These are phyloP conservation scores for Apiospora pterosperma DNA, from an alignment of 2,329 filamentous ascomycete genomes.

Conservation along the genomic window DNA sequence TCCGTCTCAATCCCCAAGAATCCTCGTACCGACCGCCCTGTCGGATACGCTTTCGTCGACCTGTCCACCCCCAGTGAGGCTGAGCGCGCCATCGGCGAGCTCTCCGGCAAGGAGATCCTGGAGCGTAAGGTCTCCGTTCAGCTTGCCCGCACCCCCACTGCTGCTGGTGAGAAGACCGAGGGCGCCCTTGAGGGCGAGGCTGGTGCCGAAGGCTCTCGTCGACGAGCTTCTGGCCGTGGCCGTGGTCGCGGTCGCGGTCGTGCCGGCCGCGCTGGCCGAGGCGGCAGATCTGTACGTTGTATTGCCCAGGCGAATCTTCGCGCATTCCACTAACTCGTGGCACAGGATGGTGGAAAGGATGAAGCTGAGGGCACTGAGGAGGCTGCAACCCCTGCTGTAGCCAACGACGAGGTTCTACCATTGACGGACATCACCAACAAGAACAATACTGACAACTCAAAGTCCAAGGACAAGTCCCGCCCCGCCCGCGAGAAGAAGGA, in stretches of 20 bases:
- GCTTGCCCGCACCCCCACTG: conserved; percentile 95
- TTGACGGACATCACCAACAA: conserved; percentile 56
- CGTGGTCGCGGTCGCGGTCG: conserved; percentile 57
- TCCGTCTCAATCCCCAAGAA: conserved; percentile 99
- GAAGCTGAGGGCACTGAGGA: conserved; percentile 42
- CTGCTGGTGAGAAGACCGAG: conserved; percentile 72
- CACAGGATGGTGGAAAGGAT: conserved; percentile 45
- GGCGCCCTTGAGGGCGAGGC: conserved; percentile 70
- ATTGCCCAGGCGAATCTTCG: background rate
- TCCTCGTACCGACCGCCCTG: conserved; percentile 95
- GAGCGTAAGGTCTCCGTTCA: conserved; percentile 99
- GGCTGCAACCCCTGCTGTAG: conserved; percentile 42
- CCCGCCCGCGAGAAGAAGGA: conserved; percentile 64
- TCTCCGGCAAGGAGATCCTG: conserved; percentile 96
- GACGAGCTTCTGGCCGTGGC: conserved; percentile 60
- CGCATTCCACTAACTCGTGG: background rate
- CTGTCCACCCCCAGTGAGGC: conserved; percentile 92
- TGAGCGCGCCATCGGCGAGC: conserved; percentile 89
- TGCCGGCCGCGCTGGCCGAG: conserved; percentile 65
- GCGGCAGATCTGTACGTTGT: conserved; percentile 49
- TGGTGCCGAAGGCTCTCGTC: conserved; percentile 63
- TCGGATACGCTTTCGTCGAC: conserved; percentile 98
- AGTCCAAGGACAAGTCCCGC: conserved; percentile 35
- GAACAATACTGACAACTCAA: conserved; percentile 31
- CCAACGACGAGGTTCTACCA: conserved; percentile 53